Evolutionary conservation across 1,284 basidiomycete species (phyloP).

Genomic region (Trichosporon sp.): DNA sequence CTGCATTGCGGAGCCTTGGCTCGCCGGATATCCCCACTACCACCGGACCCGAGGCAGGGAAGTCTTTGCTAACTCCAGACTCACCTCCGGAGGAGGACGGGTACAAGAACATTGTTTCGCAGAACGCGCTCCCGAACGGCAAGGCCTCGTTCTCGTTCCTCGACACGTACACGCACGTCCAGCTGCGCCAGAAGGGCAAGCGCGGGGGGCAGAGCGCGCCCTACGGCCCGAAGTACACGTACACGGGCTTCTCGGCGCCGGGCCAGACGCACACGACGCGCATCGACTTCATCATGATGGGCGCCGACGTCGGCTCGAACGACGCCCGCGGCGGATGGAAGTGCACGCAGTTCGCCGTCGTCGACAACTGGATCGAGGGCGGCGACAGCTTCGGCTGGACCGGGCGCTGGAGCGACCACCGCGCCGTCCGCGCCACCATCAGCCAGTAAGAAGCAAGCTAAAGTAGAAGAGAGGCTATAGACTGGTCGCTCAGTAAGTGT

Average conservation of each 20-base stretch:
- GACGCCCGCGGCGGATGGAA: constrained; percentile 27
- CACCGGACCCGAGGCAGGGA: not conserved
- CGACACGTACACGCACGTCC: constrained; percentile 33
- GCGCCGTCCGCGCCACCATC: constrained; percentile 35
- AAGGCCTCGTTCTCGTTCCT: constrained; percentile 32
- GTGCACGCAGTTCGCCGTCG: constrained; percentile 31
- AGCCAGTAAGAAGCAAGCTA: not conserved
- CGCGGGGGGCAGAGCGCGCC: constrained; percentile 26
- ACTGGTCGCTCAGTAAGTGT: not conserved
- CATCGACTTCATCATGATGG: constrained; percentile 46
- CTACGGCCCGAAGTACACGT: constrained; percentile 37
- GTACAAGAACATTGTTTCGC: constrained; percentile 43
- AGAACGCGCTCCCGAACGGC: constrained; percentile 22
- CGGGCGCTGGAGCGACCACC: constrained; percentile 46
- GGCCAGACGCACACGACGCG: constrained; percentile 24
- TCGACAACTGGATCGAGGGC: constrained; percentile 43
- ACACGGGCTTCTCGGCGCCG: constrained; percentile 37
- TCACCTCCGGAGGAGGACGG: constrained; percentile 43
- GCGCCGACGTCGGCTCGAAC: constrained; percentile 3
- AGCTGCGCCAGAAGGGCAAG: constrained; percentile 8
- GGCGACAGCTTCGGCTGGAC: constrained; percentile 35
- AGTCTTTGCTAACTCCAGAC: constrained; percentile 26
- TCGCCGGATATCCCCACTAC: too few species aligned
- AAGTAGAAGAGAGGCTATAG: not conserved
- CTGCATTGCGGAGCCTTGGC: too few species aligned